phyloP scores from a whole-genome alignment of 2,329 filamentous ascomycete genomes.

The Pyricularia pennisetigena region DNA sequence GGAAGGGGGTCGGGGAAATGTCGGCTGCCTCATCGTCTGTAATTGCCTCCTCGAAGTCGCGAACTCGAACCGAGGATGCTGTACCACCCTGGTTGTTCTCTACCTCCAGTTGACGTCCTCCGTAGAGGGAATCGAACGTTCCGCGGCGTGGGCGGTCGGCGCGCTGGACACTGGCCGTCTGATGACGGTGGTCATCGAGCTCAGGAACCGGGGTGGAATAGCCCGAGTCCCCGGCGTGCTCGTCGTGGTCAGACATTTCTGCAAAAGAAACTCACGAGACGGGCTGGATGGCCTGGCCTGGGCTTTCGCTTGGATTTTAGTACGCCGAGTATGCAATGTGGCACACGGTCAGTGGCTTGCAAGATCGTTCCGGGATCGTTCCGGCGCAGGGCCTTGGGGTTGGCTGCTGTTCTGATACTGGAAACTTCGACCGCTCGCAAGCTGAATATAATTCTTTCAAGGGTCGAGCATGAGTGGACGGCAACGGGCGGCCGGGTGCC shows the following conservation, averaged over 20 bases:
- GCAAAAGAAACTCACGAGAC: neutral
- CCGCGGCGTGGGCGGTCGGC: conserved; percentile 55
- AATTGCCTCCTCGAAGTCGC: conserved; percentile 83
- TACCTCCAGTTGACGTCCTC: conserved; percentile 22
- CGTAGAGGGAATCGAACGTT: conserved; percentile 63
- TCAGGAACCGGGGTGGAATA: conserved; percentile 69
- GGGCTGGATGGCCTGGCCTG: neutral
- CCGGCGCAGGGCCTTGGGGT: neutral
- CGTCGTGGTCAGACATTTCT: conserved; percentile 59
- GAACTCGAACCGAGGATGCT: conserved; percentile 36
- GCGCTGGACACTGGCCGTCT: conserved; percentile 49
- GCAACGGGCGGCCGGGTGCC: conserved; percentile 5
- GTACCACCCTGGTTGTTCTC: conserved; percentile 27
- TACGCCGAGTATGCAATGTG: neutral
- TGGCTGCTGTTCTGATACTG: conserved; percentile 5
- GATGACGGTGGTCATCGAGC: conserved; percentile 78
- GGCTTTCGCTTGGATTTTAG: neutral
- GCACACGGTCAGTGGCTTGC: neutral
- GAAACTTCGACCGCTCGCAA: neutral
- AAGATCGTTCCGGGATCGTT: neutral
- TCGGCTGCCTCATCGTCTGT: conserved; percentile 60
- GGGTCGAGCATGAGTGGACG: conserved; percentile 5
- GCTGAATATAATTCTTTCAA: neutral
- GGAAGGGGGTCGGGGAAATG: conserved; percentile 29
- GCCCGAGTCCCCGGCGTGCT: conserved; percentile 47